phyloP scores from a whole-genome alignment of 305 asterid species.

The Petunia hybrid region DNA sequence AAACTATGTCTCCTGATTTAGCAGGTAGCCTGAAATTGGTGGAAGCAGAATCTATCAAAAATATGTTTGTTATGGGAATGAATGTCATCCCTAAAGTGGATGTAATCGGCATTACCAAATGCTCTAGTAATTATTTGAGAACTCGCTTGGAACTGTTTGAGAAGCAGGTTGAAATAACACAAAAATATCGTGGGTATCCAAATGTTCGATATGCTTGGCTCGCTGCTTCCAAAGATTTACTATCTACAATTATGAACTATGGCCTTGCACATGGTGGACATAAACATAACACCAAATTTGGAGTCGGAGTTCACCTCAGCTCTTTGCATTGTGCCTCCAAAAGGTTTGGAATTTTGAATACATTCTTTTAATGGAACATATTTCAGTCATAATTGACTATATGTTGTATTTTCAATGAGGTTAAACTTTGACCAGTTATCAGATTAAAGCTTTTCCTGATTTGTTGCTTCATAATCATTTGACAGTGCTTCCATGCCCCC shows the following conservation, averaged over 20 bases:
- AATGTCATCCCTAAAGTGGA: conserved; percentile 26
- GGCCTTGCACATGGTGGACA: conserved; percentile 45
- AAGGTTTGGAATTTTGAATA: neutral
- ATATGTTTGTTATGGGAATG: conserved; percentile 43
- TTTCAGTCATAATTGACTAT: conserved; percentile 15
- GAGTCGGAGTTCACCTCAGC: conserved; percentile 47
- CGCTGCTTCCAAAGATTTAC: conserved; percentile 41
- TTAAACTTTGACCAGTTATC: conserved; percentile 7
- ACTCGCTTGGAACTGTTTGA: conserved; percentile 45
- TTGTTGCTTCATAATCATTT: no score
- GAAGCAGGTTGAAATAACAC: conserved; percentile 46
- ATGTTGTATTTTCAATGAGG: neutral
- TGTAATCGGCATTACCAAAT: conserved; percentile 36
- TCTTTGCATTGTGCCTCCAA: conserved; percentile 30
- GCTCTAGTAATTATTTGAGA: conserved; percentile 41
- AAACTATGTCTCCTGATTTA: conserved; percentile 13
- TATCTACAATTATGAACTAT: conserved; percentile 37
- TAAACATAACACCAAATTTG: conserved; percentile 40
- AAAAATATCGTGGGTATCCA: conserved; percentile 45
- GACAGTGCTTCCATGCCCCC: no score
- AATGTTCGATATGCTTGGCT: conserved; percentile 53
- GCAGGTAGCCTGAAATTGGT: conserved; percentile 19
- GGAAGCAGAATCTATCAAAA: conserved; percentile 35
- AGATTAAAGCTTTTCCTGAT: neutral
- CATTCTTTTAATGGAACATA: conserved; percentile 3